Evolutionary conservation across 345 rosid genomes (phyloP).

Genomic region (Corchorus capsularis): DNA sequence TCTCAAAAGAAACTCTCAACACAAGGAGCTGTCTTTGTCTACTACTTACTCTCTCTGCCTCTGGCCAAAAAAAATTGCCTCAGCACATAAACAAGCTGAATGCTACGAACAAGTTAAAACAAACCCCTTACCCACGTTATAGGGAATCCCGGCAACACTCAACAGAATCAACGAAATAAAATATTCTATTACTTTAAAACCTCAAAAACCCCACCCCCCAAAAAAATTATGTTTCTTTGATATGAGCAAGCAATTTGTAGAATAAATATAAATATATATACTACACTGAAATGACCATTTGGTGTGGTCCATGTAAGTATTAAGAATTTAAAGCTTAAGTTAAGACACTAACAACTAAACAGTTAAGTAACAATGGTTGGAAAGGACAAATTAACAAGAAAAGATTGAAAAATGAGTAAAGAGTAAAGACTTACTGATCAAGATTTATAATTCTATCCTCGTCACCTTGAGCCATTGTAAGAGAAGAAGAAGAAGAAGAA

Average conservation of each 20-base stretch:
- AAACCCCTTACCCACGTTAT: slow-evolving; percentile 2
- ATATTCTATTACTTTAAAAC: background rate
- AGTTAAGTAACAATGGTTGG: too few relatives aligned
- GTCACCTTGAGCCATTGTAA: slow-evolving; percentile 34
- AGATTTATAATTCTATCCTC: slow-evolving; percentile 52
- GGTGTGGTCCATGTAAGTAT: background rate
- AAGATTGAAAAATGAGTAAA: background rate
- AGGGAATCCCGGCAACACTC: background rate
- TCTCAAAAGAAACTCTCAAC: background rate
- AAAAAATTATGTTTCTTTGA: too few relatives aligned
- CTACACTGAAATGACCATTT: slow-evolving; percentile 1
- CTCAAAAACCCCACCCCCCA: background rate
- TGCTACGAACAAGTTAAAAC: slow-evolving; percentile 1
- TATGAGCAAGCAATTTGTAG: background rate
- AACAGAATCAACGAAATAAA: background rate
- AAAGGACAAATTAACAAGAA: background rate
- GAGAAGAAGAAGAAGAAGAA: slow-evolving; percentile 26
- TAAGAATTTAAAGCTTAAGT: background rate
- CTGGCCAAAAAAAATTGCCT: slow-evolving; percentile 15
- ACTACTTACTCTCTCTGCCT: background rate
- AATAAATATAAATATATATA: too few relatives aligned
- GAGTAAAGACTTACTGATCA: slow-evolving; percentile 54
- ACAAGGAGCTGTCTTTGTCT: slow-evolving; percentile 30
- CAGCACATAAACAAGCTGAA: slow-evolving; percentile 18
- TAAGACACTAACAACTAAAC: background rate